phyloP scores from a whole-genome alignment of 768 basidiomycete species.

The Rubroboletus pulcherrimus region DNA sequence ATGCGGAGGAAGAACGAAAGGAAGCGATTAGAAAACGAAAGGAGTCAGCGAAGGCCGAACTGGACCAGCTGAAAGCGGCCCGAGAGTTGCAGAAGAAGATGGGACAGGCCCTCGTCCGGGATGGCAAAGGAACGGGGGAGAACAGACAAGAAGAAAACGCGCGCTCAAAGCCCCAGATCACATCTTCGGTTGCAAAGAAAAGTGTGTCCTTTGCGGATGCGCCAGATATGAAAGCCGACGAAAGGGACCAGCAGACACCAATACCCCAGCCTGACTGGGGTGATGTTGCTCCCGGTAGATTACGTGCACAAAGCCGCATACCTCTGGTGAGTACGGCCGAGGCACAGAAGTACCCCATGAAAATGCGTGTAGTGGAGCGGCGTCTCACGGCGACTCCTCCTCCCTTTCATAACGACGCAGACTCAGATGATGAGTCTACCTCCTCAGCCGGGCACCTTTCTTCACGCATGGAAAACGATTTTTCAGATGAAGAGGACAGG shows the following conservation, averaged over 20 bases:
- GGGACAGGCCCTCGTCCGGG: constrained; percentile 62
- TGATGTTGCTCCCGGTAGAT: constrained; percentile 49
- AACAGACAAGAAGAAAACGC: constrained; percentile 27
- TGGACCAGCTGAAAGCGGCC: constrained; percentile 36
- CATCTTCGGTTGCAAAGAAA: constrained; percentile 47
- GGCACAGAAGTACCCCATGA: constrained; percentile 51
- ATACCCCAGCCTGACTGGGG: constrained; percentile 42
- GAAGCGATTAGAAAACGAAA: constrained; percentile 50
- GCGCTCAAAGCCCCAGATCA: constrained; percentile 23
- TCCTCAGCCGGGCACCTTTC: constrained; percentile 33
- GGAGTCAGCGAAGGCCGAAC: constrained; percentile 43
- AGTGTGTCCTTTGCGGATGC: constrained; percentile 61
- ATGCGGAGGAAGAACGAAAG: constrained; percentile 39
- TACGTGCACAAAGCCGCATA: constrained; percentile 39
- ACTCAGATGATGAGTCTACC: constrained; percentile 71
- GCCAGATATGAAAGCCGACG: constrained; percentile 20
- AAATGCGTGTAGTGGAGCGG: constrained; percentile 66
- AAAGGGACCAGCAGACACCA: constrained; percentile 7
- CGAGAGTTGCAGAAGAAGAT: constrained; percentile 70
- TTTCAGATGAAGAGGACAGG: constrained; percentile 17
- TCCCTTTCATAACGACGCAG: constrained; percentile 24
- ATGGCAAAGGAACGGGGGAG: constrained; percentile 37
- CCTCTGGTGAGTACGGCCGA: constrained; percentile 30
- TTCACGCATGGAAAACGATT: constrained; percentile 30
- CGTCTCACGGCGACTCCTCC: constrained; percentile 33